Percentiles rank a stretch among this genome's conserved stretches.
phyloP scores from a whole-genome alignment of 345 rosid species.

The Eucalyptus sp. region DNA sequence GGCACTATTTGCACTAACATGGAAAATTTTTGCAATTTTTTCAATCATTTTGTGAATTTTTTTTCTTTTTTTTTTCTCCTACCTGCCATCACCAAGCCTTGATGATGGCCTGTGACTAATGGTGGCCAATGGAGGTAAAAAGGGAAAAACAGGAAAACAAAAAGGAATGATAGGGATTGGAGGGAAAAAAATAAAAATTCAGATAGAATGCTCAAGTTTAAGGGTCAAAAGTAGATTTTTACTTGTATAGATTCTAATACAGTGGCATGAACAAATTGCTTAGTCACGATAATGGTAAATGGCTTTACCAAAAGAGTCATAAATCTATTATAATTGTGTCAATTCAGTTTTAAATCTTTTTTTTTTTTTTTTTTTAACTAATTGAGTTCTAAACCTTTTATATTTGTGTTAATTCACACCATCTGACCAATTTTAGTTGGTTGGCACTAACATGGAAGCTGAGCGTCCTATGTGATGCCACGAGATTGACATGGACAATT shows the following conservation, averaged over 20 bases:
- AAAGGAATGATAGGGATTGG: not conserved
- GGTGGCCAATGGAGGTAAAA: no score
- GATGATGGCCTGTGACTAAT: no score
- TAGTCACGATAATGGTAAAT: not conserved
- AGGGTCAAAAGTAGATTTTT: not conserved
- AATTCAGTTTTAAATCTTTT: fast-evolving
- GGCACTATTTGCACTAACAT: no score
- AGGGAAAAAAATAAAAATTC: not conserved
- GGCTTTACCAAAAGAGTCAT: not conserved
- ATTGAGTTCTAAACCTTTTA: no score
- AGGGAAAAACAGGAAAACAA: fast-evolving
- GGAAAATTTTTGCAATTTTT: no score
- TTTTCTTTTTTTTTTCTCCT: no score
- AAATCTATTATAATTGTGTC: fast-evolving
- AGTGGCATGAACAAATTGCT: not conserved
- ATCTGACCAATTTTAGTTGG: no score
- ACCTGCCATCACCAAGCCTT: no score
- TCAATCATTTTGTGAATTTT: fast-evolving
- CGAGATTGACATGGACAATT: fast-evolving
- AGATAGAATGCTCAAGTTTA: not conserved
- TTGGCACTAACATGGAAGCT: fast-evolving
- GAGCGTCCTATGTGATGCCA: fast-evolving
- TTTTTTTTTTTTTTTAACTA: no score
- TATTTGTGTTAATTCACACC: no score
- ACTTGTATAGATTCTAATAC: not conserved